Conservation (phyloP, 2,329 filamentous ascomycete species). For the Ophiostoma populinum region DNA sequence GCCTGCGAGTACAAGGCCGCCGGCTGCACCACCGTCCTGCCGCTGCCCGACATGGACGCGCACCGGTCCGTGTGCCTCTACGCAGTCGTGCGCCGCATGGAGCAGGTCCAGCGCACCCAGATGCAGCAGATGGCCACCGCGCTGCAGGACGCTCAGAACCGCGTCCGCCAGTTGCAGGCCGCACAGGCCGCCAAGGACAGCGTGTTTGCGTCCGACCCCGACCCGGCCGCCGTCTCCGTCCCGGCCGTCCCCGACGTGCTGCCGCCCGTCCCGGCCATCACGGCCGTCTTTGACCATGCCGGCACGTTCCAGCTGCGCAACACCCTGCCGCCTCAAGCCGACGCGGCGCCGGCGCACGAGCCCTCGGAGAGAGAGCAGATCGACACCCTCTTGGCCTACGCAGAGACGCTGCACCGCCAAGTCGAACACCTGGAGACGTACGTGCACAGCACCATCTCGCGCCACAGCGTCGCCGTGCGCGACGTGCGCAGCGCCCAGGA, state of each 20-base stretch:
- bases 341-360: too few species aligned
- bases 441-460: too few species aligned
- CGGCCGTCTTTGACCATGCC: too few species aligned
- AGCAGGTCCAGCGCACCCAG: slow-evolving; percentile 8
- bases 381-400: too few species aligned
- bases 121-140: slow-evolving; percentile 9
- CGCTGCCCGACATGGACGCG: slow-evolving; percentile 22
- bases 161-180: slow-evolving; percentile 9
- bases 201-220: background rate
- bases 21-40: slow-evolving; percentile 27
- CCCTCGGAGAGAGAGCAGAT: too few species aligned
- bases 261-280: too few species aligned
- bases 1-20: slow-evolving; percentile 30
- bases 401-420: too few species aligned
- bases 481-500: too few species aligned
- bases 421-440: too few species aligned
- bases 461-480: too few species aligned
- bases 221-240: background rate
- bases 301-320: slow-evolving; percentile 40
- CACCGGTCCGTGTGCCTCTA: slow-evolving; percentile 35
- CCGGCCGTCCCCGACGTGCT: background rate
- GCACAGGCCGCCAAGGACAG: slow-evolving; percentile 3
- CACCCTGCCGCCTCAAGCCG: too few species aligned
- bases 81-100: slow-evolving; percentile 18
- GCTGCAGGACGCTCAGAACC: slow-evolving; percentile 8